Evolutionary conservation across 352 stramenopile genomes (phyloP), one percentile per base, ranked within the genome.

Genomic region (Albugo candida): DNA sequence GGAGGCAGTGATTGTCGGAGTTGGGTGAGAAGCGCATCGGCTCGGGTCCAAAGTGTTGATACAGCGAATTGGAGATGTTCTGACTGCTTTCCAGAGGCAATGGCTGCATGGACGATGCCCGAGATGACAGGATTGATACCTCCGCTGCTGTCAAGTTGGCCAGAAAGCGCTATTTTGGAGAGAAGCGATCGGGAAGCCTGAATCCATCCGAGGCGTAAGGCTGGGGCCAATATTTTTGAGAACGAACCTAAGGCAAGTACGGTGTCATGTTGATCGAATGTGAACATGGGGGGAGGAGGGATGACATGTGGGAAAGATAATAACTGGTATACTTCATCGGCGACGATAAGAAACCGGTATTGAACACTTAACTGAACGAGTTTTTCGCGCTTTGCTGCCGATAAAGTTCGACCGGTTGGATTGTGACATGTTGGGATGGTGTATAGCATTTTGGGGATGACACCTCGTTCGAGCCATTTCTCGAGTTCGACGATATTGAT

Each of bases 291-390:
- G 8, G 76, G 65, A n/a, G 67, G 61, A 18, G 71, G 56, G 3
- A 62, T 57, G 13, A 56, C 51, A 5, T 63, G 56, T 17, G 82
- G 57, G 47, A 86, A 83, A 31, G 77, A 73, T 18, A 97, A 61
- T 27, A 96, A 58, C 54, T 97, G 91, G 68, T 97, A 97, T 2
- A 94, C 85, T 57, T 97, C 89, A 60, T 97, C 86, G 13, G 81
- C 83, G 40, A 96, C 70, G 51, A 96, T 65, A 24, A 67, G 51
- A 51, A 97, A 92, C 38, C 64, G 63, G 50, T 87, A 91, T 44
- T 78, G 65, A 12, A 72, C 54, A 1, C 78, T 78, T 50, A 97
- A 81, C 36, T 60, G 51, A 10, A 88, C 65, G 10, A 97, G 65
- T 21, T 63, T 68, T 50, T 69, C 63, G 52, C 84, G 70, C 36